phyloP scores from a whole-genome alignment of 805 yeast species.

The Sugiyamaella mastotermitis region DNA sequence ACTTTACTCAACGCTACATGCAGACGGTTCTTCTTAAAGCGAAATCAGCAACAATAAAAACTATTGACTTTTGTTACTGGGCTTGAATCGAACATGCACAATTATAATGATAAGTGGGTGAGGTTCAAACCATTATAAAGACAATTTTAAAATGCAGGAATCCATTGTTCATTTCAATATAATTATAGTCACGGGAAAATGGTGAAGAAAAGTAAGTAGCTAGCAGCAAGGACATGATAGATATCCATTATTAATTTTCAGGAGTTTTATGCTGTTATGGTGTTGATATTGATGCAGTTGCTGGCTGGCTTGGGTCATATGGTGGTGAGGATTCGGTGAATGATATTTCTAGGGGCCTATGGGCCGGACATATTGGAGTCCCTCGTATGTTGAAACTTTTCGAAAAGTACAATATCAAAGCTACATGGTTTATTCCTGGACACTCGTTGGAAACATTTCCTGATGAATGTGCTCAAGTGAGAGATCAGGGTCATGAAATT shows the following conservation, averaged over 20 bases:
- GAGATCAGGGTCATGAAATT: conserved; percentile 34
- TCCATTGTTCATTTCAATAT: too few relatives aligned
- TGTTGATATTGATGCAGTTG: conserved; percentile 35
- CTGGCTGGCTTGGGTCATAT: conserved; percentile 36
- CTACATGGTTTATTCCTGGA: conserved; percentile 36
- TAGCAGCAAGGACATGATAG: too few relatives aligned
- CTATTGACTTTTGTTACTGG: too few relatives aligned
- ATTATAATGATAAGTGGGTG: too few relatives aligned
- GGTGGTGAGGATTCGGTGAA: conserved; percentile 35
- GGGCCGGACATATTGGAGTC: conserved; percentile 36
- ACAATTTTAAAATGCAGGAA: too few relatives aligned
- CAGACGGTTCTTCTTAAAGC: too few relatives aligned
- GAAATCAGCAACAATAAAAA: too few relatives aligned
- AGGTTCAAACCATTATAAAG: too few relatives aligned
- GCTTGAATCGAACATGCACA: too few relatives aligned
- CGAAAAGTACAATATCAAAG: conserved; percentile 33
- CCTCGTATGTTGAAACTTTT: conserved; percentile 32
- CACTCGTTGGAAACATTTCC: conserved; percentile 37
- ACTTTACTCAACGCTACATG: too few relatives aligned
- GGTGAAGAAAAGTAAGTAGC: too few relatives aligned
- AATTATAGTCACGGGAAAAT: too few relatives aligned
- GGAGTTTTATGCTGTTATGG: conserved; percentile 35
- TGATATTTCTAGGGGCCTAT: conserved; percentile 33
- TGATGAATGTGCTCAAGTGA: conserved; percentile 31
- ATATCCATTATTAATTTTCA: conserved; percentile 9